Base-by-base conservation (phyloP, 2,329 filamentous ascomycete species). In the Ceratocystiopsis brevicomis region DNA sequence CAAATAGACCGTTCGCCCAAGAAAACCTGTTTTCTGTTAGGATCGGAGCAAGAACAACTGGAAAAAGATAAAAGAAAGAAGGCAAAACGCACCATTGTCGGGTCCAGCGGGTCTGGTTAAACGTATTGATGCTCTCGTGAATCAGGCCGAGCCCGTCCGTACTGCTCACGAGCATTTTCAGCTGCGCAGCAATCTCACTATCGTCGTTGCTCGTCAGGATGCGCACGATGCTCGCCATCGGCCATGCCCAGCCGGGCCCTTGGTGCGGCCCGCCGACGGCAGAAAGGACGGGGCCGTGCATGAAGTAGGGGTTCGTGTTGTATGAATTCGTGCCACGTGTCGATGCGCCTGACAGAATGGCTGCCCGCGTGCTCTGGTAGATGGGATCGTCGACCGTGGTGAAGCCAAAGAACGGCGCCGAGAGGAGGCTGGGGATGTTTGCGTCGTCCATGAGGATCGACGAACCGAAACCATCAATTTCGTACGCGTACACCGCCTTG, bases 1-100 rank as follows among this genome's bases (percentile, higher is more conserved):
- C 81, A 57, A 87, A 88, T 17, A 92, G 72, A 0, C 80, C 83
- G 55, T 90, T 90, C n/a, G 82, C 83, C 84, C 84, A 90, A 2
- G 82, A 80, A 55, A 92, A 90, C 81, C 81, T 85, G 47, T 64
- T 67, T 16, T 9, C 3, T n/a, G 13, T 37, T 25, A 13, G 18
- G 39, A 14, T 21, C 19, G 19, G 6, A 21, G 19, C 2, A 30
- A 11, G 25, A 30, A 10, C 25, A 6, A 30, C 8, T 4, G 21
- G 21, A 8, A 10, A 11, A 11, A 30, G 2, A 10, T 2, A 30
- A 30, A 11, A 30, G 5, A 30, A 30, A 30, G 2, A 9, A 8
- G 8, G 25, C 25, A 30, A 30, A 15, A 52, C 59, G 57, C 40
- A 64, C 64, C 65, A 67, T 41, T 61, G 60, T 38, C 64, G 53